Conservation (phyloP, 768 basidiomycete genomes). For the Solioccasus polychromus region DNA sequence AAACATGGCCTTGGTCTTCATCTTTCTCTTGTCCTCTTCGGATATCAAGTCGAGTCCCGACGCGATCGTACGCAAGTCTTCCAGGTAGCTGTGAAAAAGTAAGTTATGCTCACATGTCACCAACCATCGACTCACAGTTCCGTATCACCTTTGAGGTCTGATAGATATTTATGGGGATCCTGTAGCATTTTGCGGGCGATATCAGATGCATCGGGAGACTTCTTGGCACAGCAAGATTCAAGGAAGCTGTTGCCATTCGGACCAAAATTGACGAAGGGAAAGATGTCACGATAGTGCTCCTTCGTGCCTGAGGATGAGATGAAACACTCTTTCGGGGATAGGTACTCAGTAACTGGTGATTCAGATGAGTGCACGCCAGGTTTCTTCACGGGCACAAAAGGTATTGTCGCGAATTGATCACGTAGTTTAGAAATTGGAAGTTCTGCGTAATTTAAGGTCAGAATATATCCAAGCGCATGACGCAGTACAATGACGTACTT, state of each 20-base stretch:
- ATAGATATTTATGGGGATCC: slow-evolving; percentile 6
- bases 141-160: neutral
- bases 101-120: neutral
- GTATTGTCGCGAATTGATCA: slow-evolving; percentile 5
- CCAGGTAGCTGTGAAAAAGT: slow-evolving; percentile 8
- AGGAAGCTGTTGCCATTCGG: slow-evolving; percentile 12
- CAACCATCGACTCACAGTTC: slow-evolving; percentile 1
- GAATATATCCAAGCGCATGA: neutral
- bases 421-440: slow-evolving; percentile 4
- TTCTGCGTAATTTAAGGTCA: slow-evolving; percentile 3
- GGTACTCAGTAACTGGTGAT: neutral
- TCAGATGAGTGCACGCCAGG: neutral
- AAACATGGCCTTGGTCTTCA: slow-evolving; percentile 20
- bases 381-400: slow-evolving; percentile 11
- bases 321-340: slow-evolving; percentile 14
- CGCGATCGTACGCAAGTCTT: slow-evolving; percentile 13
- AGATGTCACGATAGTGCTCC: slow-evolving; percentile 7
- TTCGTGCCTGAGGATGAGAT: slow-evolving; percentile 1
- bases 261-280: slow-evolving; percentile 15
- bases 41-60: slow-evolving; percentile 10
- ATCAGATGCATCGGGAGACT: slow-evolving; percentile 13
- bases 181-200: slow-evolving; percentile 8
- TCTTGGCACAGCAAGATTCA: slow-evolving; percentile 11
- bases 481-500: slow-evolving; percentile 3
- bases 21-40: slow-evolving; percentile 6